These are phyloP conservation scores for Pneumocystis sp. DNA, from an alignment of 1,139 yeast species.

Conservation along the genomic window DNA sequence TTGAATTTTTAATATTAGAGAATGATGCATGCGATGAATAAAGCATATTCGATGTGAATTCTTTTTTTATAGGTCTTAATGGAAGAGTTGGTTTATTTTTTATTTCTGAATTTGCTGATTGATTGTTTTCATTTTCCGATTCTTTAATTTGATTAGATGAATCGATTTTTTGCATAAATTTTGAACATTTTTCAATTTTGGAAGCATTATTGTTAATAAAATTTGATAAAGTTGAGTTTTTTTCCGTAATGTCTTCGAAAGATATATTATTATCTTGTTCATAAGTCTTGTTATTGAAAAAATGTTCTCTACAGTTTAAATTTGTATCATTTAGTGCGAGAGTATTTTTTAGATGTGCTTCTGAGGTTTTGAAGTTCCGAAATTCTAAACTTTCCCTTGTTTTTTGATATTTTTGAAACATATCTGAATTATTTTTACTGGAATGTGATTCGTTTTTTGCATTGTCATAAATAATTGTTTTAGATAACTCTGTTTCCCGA, in stretches of 20 bases:
- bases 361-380: neutral
- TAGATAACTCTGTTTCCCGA: neutral
- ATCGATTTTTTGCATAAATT: neutral
- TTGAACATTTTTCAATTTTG: neutral
- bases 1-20: neutral
- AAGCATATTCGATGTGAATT: neutral
- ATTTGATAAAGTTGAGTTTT: neutral
- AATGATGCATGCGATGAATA: neutral
- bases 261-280: neutral
- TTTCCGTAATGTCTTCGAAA: neutral
- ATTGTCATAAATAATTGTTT: neutral
- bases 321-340: neutral
- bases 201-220: neutral
- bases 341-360: neutral
- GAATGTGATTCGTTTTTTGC: neutral
- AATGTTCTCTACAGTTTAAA: neutral
- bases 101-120: neutral
- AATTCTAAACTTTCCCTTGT: neutral
- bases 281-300: neutral
- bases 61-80: neutral
- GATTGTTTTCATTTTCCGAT: neutral
- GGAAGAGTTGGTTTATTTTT: neutral
- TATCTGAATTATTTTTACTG: neutral
- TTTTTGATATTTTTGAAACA: neutral
- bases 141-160: neutral